A percentile compares a stretch with the other conserved stretches of the same genome.
These are phyloP conservation scores for Pseudozyma thailandica DNA, from an alignment of 1,284 basidiomycete species.

Conservation along the genomic window DNA sequence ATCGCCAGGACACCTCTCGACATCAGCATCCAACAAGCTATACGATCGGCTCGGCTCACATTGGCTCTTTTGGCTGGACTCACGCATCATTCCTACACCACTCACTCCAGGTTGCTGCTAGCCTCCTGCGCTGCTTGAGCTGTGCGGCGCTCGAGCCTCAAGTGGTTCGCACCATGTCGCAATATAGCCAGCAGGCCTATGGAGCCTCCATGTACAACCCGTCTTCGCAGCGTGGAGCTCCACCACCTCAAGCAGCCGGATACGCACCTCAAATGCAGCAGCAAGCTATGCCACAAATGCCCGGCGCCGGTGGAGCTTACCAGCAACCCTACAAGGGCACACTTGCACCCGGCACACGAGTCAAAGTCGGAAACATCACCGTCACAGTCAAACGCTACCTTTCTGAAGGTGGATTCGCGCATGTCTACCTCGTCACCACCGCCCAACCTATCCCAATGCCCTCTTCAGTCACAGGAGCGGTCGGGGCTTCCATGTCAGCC, in stretches of 20 bases:
- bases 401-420: constrained; percentile 96
- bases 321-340: constrained; percentile 51
- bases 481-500: constrained; percentile 33
- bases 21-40: too few relatives aligned
- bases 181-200: constrained; percentile 40
- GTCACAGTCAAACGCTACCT: constrained; percentile 90
- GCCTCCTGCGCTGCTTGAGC: neutral
- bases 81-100: neutral
- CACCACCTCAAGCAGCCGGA: constrained; percentile 9
- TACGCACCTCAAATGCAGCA: constrained; percentile 33
- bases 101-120: neutral
- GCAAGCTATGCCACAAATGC: constrained; percentile 15
- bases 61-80: too few relatives aligned
- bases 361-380: constrained; percentile 86
- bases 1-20: too few relatives aligned
- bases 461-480: constrained; percentile 35
- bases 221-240: constrained; percentile 7
- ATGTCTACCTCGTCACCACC: constrained; percentile 94
- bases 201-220: constrained; percentile 19
- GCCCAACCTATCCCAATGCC: constrained; percentile 76
- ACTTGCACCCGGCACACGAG: constrained; percentile 78
- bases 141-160: constrained; percentile 8
- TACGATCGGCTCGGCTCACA: too few relatives aligned
- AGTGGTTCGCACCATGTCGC: constrained; percentile 32
- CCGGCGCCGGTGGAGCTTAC: constrained; percentile 14